Base-by-base conservation (phyloP, 2,329 filamentous ascomycete genomes). In the Diaporthe amygdali region DNA sequence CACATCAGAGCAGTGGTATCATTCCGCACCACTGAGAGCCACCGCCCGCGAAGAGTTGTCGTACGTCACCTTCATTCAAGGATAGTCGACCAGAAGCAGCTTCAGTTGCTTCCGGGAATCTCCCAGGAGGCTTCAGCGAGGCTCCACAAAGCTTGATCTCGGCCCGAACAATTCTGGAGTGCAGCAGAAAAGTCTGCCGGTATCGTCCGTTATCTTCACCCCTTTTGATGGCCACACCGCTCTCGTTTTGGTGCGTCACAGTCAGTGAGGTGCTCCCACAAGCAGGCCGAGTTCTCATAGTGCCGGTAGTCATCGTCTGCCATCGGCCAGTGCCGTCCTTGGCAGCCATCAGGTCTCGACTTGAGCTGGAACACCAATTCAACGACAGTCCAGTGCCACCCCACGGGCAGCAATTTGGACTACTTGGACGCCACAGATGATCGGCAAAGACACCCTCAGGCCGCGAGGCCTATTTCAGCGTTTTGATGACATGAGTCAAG, bases 121-220 rank as follows among this genome's bases (percentile, higher is more conserved):
- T 9, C 59, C 41, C 30, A 20, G 30, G 14, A 34, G 51, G 51
- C 10, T 2, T 17, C 20, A 27, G 44, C 7, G 44, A 49, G 59
- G 27, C 59, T 34, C 59, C 59, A 49, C 59, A 49, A 68, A 46
- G 64, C 64, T 68, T 46, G 34, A 37, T 64, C 44, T 64, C 66
- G 66, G 66, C n/a, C 66, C 66, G 34, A 34, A 49, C 41, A 22
- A 25, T 34, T 47, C 59, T 64, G 59, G 20, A 49, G n/a, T 49
- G 7, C 44, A 12, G 17, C 12, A 37, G 41, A 47, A 64, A 49
- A 64, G 44, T 64, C 34, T 64, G 59, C 44, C 41, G 44, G 30
- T 14, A 8, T 49, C n/a, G n/a, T 56, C 39, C 44, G 55, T 71
- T 71, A 71, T 71, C 66, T 64, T 47, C 30, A 46, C 9, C 22